Evolutionary conservation across 768 basidiomycete species (phyloP).

Genomic region (Tylopilus rubrobrunneus): DNA sequence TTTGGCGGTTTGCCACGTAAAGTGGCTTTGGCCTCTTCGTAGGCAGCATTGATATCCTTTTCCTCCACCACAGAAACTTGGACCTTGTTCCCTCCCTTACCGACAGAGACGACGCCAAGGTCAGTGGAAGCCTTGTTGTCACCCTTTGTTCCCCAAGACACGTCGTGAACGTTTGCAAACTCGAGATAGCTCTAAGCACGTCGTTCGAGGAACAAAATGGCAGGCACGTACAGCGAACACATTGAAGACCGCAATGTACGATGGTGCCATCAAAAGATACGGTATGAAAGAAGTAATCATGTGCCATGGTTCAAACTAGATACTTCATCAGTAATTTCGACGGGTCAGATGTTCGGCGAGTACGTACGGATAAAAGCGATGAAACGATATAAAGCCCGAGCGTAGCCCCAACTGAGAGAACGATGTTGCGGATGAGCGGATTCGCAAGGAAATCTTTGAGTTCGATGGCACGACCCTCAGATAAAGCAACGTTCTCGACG

Average conservation of each 20-base stretch:
- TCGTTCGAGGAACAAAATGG: not conserved
- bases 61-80: slow-evolving; percentile 82
- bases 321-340: not conserved
- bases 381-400: slow-evolving; percentile 84
- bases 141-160: slow-evolving; percentile 96
- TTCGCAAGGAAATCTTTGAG: slow-evolving; percentile 64
- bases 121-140: slow-evolving; percentile 84
- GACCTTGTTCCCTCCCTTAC: slow-evolving; percentile 59
- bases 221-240: slow-evolving; percentile 63
- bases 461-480: slow-evolving; percentile 43
- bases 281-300: slow-evolving; percentile 94
- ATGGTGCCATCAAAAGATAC: slow-evolving; percentile 87
- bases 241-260: slow-evolving; percentile 91
- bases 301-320: slow-evolving; percentile 95
- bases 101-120: slow-evolving; percentile 73
- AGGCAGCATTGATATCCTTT: slow-evolving; percentile 84
- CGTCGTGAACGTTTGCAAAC: slow-evolving; percentile 70
- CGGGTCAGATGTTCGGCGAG: not conserved
- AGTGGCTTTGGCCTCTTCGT: slow-evolving; percentile 87
- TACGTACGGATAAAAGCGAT: slow-evolving; percentile 77
- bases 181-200: not conserved
- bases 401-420: slow-evolving; percentile 84
- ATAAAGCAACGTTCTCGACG: slow-evolving; percentile 44
- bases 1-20: slow-evolving; percentile 76
- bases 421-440: slow-evolving; percentile 78